A percentile compares a stretch with the other conserved stretches of the same genome.
Conservation (phyloP, 2,329 filamentous ascomycete genomes). For the Epichloe coenophiala region DNA sequence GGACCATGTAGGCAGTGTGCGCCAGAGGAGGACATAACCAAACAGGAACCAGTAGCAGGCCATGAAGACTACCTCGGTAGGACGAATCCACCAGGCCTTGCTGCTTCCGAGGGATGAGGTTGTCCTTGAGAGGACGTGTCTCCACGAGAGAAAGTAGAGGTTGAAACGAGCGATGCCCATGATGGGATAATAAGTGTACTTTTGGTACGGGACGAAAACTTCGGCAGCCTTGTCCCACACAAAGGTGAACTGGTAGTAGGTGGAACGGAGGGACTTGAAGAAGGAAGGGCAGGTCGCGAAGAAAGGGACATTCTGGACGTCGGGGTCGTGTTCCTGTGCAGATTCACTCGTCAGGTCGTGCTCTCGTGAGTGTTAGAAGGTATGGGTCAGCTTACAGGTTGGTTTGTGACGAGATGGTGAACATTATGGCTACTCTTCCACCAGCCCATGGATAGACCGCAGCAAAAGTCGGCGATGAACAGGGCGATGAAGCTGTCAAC, state of each 20-base stretch:
- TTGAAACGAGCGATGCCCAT: constrained; percentile 60
- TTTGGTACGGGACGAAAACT: constrained; percentile 45
- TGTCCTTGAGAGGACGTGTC: constrained; percentile 44
- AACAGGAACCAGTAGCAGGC: constrained; percentile 54
- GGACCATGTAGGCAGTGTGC: constrained; percentile 42
- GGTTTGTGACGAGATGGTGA: constrained; percentile 53
- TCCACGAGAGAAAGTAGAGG: constrained; percentile 54
- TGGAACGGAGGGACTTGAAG: constrained; percentile 48
- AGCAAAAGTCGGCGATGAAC: constrained; percentile 52
- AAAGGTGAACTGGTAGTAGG: constrained; percentile 53
- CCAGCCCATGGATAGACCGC: constrained; percentile 53
- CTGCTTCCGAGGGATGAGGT: constrained; percentile 40
- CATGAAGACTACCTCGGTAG: constrained; percentile 50
- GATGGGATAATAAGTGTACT: constrained; percentile 56
- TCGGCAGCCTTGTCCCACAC: constrained; percentile 48
- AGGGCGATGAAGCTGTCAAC: constrained; percentile 46
- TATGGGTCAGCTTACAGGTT: constrained; percentile 25
- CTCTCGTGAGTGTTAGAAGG: neutral
- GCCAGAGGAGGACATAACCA: constrained; percentile 51
- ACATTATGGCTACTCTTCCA: constrained; percentile 60
- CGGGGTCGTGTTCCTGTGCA: constrained; percentile 39
- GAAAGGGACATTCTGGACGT: constrained; percentile 54
- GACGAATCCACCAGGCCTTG: constrained; percentile 54
- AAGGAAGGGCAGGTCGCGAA: constrained; percentile 55
- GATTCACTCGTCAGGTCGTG: neutral